phyloP scores from a whole-genome alignment of 2,329 filamentous ascomycete species.

The Aureobasidium leucospermi region DNA sequence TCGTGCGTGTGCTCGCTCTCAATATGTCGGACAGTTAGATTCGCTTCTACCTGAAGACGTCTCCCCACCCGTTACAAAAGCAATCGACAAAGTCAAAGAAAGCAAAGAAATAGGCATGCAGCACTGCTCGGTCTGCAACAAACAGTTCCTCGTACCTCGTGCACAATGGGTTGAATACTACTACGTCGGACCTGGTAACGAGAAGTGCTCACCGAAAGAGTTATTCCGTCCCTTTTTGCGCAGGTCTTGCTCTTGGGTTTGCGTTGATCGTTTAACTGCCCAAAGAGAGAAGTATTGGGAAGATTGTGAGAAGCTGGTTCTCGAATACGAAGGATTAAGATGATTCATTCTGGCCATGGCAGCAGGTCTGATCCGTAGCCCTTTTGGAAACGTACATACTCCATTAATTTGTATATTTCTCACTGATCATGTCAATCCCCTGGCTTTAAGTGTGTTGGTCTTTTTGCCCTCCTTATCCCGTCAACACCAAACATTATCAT shows the following conservation, averaged over 20 bases:
- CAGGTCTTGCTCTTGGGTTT: slow-evolving; percentile 26
- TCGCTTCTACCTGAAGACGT: slow-evolving; percentile 17
- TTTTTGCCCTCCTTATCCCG: too few relatives aligned
- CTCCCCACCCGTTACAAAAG: slow-evolving; percentile 18
- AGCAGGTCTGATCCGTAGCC: not conserved
- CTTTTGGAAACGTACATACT: not conserved
- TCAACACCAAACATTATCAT: too few relatives aligned
- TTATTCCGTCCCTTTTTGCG: slow-evolving; percentile 27
- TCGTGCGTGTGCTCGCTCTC: slow-evolving; percentile 20
- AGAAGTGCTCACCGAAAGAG: slow-evolving; percentile 18
- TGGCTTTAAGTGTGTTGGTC: too few relatives aligned
- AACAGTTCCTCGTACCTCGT: slow-evolving; percentile 24
- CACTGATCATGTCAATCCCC: too few relatives aligned
- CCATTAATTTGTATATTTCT: not conserved
- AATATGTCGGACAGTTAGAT: slow-evolving; percentile 22
- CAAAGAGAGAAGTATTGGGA: slow-evolving; percentile 1
- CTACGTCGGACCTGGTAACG: slow-evolving; percentile 17
- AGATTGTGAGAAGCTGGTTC: not conserved
- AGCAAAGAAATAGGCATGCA: slow-evolving; percentile 22
- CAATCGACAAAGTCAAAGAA: slow-evolving; percentile 19
- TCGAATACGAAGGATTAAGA: not conserved
- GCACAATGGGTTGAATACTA: slow-evolving; percentile 33
- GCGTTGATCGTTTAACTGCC: slow-evolving; percentile 16
- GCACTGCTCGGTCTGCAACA: slow-evolving; percentile 26
- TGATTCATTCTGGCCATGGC: not conserved